Conservation (phyloP, 306 rosid genomes). For the Ochetophila trinervis region DNA sequence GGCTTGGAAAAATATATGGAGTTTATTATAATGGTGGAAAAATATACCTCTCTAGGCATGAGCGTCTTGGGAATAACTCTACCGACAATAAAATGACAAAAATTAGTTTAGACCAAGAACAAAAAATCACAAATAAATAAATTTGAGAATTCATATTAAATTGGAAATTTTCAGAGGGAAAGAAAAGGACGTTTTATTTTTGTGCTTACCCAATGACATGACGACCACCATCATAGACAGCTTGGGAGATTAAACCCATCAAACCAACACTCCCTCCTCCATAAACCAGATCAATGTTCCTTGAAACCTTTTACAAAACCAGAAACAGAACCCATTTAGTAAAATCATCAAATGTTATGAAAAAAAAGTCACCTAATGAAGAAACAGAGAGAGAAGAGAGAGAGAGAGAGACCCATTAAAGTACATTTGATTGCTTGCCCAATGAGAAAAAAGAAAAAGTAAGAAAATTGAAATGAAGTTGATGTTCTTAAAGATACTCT, state of each 20-base stretch:
- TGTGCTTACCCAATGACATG: conserved; percentile 84
- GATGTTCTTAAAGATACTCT: neutral
- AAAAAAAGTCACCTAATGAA: neutral
- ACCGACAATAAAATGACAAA: conserved; percentile 47
- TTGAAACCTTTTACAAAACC: conserved; percentile 58
- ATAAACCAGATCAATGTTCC: conserved; percentile 89
- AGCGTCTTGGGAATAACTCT: conserved; percentile 96
- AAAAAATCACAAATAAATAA: neutral
- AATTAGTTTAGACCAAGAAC: conserved; percentile 19
- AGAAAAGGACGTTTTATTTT: neutral
- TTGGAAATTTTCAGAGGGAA: neutral
- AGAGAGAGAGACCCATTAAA: neutral
- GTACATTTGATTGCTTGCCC: neutral
- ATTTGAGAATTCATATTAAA: neutral
- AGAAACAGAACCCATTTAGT: neutral
- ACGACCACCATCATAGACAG: conserved; percentile 84
- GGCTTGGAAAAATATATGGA: conserved; percentile 19
- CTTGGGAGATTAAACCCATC: conserved; percentile 95
- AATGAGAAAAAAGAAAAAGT: neutral
- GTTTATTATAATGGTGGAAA: conserved; percentile 11
- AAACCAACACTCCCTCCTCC: conserved; percentile 98
- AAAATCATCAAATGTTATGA: neutral
- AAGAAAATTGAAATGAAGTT: neutral
- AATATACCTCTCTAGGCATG: conserved; percentile 95
- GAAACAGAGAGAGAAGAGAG: neutral